Evolutionary conservation across 2,329 filamentous ascomycete genomes (phyloP).

Genomic region (Neurospora sp.): DNA sequence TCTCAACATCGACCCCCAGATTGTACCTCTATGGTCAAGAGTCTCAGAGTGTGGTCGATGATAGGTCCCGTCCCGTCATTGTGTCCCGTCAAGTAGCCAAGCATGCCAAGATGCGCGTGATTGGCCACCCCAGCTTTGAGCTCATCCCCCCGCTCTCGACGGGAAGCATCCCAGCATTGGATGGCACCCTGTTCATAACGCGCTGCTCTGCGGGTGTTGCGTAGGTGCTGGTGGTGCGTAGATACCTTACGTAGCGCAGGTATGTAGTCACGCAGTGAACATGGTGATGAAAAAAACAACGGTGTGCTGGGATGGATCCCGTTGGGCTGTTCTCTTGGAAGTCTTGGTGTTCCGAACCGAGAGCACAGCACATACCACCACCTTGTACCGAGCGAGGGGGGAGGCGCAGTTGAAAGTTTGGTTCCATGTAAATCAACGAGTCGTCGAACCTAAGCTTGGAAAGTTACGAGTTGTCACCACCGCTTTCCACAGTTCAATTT

Average conservation of each 20-base stretch:
- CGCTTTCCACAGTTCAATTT: background rate
- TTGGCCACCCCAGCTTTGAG: slow-evolving; percentile 7
- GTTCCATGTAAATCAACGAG: background rate
- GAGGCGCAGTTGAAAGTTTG: background rate
- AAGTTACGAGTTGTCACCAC: background rate
- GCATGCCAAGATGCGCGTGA: slow-evolving; percentile 1
- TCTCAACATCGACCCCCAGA: background rate
- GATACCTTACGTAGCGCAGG: background rate
- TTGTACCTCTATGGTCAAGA: background rate
- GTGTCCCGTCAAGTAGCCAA: background rate
- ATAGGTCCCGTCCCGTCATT: background rate
- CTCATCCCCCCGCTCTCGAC: slow-evolving; percentile 9
- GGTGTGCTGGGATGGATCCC: background rate
- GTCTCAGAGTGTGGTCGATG: background rate
- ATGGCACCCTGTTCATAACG: slow-evolving; percentile 6
- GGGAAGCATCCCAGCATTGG: background rate
- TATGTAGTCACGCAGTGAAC: background rate
- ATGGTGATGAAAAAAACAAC: background rate
- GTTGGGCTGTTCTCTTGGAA: background rate
- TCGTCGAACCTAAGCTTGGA: background rate
- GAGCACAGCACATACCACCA: background rate
- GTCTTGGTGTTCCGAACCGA: background rate
- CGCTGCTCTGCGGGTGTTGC: background rate
- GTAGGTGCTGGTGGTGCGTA: background rate
- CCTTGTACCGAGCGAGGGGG: background rate